Evolutionary conservation across 2,329 filamentous ascomycete species (phyloP), one percentile per base, ranked within the genome.

Genomic region (Epichloe festucae): DNA sequence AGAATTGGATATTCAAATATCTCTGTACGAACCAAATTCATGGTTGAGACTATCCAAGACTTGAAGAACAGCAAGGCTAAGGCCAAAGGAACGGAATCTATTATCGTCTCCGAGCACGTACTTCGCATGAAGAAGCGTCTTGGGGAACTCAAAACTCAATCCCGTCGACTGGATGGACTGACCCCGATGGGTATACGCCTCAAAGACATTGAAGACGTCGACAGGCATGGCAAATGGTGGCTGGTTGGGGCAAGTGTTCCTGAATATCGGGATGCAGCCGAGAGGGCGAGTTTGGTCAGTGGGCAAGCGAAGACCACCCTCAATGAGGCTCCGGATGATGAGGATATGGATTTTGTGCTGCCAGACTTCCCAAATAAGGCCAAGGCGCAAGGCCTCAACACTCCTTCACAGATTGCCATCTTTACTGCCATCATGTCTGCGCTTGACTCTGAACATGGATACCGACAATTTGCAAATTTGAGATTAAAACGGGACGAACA

Each of bases 211-310:
- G 82, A 82, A 56, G 81, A 90, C 55, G 84, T 85, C 0, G 86
- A 91, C 41, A 91, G 86, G 63, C 87, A 84, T 63, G 93, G 93
- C 1, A 96, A 95, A 71, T 98, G 93, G 93, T 98, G 93, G 93
- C 79, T 97, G 19, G 87, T 97, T 5, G 93, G 93, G 49, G 91
- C 93, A n/a, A 95, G 89, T 66, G 96, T 91, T 80, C 72, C 76
- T 4, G 78, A 54, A 19, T 68, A 64, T 48, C 42, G 35, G 19
- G 44, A 53, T 39, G 34, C 31, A 12, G 23, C 45, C 3, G 51
- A 52, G 39, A 54, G 47, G 47, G 49, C 39, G 53, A 58, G 5
- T 58, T 56, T 35, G 49, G 59, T 44, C 51, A 59, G 44, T 53
- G 57, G 15, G 49, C 55, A 19, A 42, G 47, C n/a, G 40, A 59